A percentile compares a stretch with the other conserved stretches of the same genome.
phyloP scores from a whole-genome alignment of 163 green algal species.

The Scenedesmus sp. region DNA sequence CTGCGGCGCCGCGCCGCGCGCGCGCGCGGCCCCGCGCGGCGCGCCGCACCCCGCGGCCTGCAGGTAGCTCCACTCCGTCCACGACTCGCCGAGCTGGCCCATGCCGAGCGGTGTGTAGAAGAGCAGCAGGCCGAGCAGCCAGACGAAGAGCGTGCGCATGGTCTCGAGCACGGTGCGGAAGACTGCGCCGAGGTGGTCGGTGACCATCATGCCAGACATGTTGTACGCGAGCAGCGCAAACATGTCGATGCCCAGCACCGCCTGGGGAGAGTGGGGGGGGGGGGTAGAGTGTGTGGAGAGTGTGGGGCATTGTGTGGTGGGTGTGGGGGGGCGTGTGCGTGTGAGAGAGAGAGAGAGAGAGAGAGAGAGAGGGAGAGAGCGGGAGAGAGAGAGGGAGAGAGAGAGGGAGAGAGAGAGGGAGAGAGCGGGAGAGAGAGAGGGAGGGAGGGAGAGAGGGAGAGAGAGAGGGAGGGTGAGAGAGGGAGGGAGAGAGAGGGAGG shows the following conservation, averaged over 20 bases:
- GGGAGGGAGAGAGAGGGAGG: too few relatives aligned
- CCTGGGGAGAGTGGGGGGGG: too few relatives aligned
- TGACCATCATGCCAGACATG: conserved; percentile 73
- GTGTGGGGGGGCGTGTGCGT: too few relatives aligned
- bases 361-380: too few relatives aligned
- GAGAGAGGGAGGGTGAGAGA: conserved; percentile 1
- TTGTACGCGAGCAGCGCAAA: conserved; percentile 74
- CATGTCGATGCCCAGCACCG: conserved; percentile 65
- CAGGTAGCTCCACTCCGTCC: conserved; percentile 65
- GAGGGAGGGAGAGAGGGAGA: too few relatives aligned
- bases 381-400: too few relatives aligned
- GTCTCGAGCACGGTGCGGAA: conserved; percentile 84
- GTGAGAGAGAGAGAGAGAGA: too few relatives aligned
- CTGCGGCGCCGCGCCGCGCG: not conserved
- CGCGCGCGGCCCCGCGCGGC: not conserved
- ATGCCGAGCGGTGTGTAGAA: conserved; percentile 69
- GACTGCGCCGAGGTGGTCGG: conserved; percentile 75
- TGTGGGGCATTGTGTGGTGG: too few relatives aligned
- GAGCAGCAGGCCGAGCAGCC: conserved; percentile 74
- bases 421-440: too few relatives aligned
- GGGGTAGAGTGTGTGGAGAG: too few relatives aligned
- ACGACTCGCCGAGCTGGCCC: conserved; percentile 70
- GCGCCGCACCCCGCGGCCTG: conserved; percentile 49
- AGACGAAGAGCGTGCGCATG: conserved; percentile 83
- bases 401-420: too few relatives aligned